Evolutionary conservation across 164 flowering plant species (phyloP).

Genomic region (Umbilicus rupestris): DNA sequence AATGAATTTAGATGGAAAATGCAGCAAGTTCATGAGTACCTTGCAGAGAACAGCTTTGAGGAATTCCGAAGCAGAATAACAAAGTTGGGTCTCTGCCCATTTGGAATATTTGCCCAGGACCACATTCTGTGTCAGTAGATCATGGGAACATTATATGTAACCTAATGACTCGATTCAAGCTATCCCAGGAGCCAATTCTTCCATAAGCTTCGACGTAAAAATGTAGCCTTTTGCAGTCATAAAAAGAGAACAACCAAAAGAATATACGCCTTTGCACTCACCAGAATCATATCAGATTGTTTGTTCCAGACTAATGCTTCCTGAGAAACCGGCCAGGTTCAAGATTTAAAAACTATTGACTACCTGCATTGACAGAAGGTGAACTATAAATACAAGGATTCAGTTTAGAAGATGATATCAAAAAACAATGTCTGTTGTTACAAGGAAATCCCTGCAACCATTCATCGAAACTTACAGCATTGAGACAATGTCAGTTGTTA

Average conservation of each 20-base stretch:
- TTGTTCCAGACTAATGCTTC: background rate
- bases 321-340: slow-evolving; percentile 1
- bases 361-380: background rate
- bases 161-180: background rate
- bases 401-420: background rate
- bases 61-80: background rate
- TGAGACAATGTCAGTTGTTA: background rate
- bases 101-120: slow-evolving; percentile 1
- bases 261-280: background rate
- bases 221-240: no score
- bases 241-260: no score
- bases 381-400: slow-evolving; percentile 1
- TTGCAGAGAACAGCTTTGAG: background rate
- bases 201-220: no score
- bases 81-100: background rate
- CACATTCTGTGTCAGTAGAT: background rate
- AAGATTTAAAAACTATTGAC: background rate
- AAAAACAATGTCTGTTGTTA: background rate
- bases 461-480: background rate
- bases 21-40: background rate
- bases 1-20: background rate
- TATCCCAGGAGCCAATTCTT: no score
- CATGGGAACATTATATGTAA: background rate
- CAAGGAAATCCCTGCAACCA: background rate
- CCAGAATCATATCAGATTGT: slow-evolving; percentile 3